Percentiles rank a stretch among this genome's conserved stretches.
These are phyloP conservation scores for Cytospora piceae DNA, from an alignment of 2,329 filamentous ascomycete genomes.

Conservation along the genomic window DNA sequence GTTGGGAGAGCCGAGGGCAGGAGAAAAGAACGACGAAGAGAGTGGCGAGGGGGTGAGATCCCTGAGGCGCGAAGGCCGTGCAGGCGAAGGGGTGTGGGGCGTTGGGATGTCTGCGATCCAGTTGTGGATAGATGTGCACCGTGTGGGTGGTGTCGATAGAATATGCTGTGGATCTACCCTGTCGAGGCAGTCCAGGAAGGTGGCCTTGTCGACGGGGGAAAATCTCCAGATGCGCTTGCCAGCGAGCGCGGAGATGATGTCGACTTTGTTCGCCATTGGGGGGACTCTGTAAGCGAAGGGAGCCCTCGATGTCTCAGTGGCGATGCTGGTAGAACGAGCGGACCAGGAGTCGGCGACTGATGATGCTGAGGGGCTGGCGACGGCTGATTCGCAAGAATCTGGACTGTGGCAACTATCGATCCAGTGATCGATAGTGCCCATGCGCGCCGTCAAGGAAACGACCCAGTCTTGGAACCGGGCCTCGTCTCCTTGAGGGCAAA, in stretches of 20 bases:
- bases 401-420: background rate
- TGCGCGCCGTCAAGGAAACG: background rate
- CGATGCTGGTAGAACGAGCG: conserved; percentile 17
- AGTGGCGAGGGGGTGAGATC: background rate
- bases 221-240: conserved; percentile 16
- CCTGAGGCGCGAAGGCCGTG: background rate
- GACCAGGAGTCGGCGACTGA: conserved; percentile 19
- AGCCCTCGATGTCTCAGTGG: conserved; percentile 8
- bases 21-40: conserved; percentile 15
- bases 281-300: conserved; percentile 13
- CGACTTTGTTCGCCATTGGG: background rate
- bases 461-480: background rate
- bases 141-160: conserved; percentile 12
- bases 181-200: conserved; percentile 8
- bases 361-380: conserved; percentile 12
- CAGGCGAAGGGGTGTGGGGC: conserved; percentile 1
- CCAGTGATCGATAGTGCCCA: background rate
- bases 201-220: background rate
- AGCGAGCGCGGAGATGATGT: conserved; percentile 14
- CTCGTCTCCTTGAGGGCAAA: background rate
- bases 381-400: conserved; percentile 11
- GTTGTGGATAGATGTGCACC: conserved; percentile 9
- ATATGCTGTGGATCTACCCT: conserved; percentile 7
- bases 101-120: conserved; percentile 21
- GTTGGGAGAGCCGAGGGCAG: background rate